Evolutionary conservation across 148 eudicot genomes (phyloP).

Genomic region (Diospyros kaki): DNA sequence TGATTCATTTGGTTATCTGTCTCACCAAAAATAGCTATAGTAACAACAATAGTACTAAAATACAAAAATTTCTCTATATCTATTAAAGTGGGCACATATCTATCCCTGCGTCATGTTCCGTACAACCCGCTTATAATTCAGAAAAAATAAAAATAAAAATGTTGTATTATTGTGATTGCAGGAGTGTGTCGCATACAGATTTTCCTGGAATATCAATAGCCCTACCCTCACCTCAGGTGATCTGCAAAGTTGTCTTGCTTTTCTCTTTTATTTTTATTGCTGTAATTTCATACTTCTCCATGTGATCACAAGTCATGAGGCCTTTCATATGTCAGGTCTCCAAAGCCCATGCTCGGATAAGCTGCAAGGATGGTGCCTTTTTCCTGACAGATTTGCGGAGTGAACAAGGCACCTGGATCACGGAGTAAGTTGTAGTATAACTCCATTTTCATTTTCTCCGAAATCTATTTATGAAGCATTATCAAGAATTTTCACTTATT

Average conservation of each 20-base stretch:
- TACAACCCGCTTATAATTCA: neutral
- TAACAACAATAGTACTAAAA: too few relatives aligned
- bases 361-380: slow-evolving; percentile 63
- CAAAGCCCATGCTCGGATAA: slow-evolving; percentile 62
- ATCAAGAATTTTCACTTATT: neutral
- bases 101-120: neutral
- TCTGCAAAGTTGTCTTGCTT: neutral
- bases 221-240: slow-evolving; percentile 65
- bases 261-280: neutral
- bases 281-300: neutral
- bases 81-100: too few relatives aligned
- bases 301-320: neutral
- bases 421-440: slow-evolving; percentile 51
- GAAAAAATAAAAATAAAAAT: neutral
- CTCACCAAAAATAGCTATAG: too few relatives aligned
- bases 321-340: slow-evolving; percentile 48
- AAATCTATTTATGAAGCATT: neutral
- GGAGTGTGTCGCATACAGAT: slow-evolving; percentile 49
- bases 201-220: slow-evolving; percentile 43
- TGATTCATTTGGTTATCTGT: too few relatives aligned
- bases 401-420: slow-evolving; percentile 79
- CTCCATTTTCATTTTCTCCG: neutral
- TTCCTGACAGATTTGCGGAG: slow-evolving; percentile 72
- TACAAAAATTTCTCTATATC: neutral
- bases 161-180: slow-evolving; percentile 20